These are phyloP conservation scores for Lactifluus hygrophoroides DNA, from an alignment of 768 basidiomycete genomes.

Conservation along the genomic window DNA sequence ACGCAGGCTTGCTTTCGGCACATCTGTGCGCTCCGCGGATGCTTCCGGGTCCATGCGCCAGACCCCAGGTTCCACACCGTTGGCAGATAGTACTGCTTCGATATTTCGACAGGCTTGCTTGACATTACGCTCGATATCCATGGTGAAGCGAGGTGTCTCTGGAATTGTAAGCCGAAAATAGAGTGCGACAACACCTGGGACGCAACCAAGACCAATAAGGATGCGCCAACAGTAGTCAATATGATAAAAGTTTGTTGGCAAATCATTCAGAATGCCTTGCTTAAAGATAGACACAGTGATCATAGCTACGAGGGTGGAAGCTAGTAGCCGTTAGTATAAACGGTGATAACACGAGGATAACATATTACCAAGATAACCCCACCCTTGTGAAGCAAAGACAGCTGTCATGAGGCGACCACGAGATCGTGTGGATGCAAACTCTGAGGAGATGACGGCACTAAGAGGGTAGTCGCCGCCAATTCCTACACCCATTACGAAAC, in stretches of 20 bases:
- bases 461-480: slow-evolving; percentile 89
- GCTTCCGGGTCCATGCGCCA: slow-evolving; percentile 46
- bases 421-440: slow-evolving; percentile 73
- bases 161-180: slow-evolving; percentile 95
- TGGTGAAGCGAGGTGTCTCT: slow-evolving; percentile 85
- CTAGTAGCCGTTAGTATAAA: slow-evolving; percentile 25
- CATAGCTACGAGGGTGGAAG: slow-evolving; percentile 57
- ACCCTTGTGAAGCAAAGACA: slow-evolving; percentile 81
- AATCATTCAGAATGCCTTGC: slow-evolving; percentile 39
- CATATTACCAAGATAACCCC: slow-evolving; percentile 68
- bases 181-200: slow-evolving; percentile 73
- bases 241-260: slow-evolving; percentile 32
- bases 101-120: slow-evolving; percentile 69
- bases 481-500: slow-evolving; percentile 75
- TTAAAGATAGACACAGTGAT: slow-evolving; percentile 65
- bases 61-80: slow-evolving; percentile 26
- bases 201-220: slow-evolving; percentile 78
- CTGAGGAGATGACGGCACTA: slow-evolving; percentile 78
- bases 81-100: slow-evolving; percentile 48
- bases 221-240: slow-evolving; percentile 82
- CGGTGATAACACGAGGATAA: not conserved
- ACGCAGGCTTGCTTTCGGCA: slow-evolving; percentile 54
- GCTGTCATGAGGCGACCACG: slow-evolving; percentile 86
- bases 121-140: slow-evolving; percentile 85
- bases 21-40: slow-evolving; percentile 48